Percentiles rank a stretch among this genome's conserved stretches.
phyloP scores from a whole-genome alignment of 2,329 filamentous ascomycete genomes.

The Talaromyces albobiverticillius region DNA sequence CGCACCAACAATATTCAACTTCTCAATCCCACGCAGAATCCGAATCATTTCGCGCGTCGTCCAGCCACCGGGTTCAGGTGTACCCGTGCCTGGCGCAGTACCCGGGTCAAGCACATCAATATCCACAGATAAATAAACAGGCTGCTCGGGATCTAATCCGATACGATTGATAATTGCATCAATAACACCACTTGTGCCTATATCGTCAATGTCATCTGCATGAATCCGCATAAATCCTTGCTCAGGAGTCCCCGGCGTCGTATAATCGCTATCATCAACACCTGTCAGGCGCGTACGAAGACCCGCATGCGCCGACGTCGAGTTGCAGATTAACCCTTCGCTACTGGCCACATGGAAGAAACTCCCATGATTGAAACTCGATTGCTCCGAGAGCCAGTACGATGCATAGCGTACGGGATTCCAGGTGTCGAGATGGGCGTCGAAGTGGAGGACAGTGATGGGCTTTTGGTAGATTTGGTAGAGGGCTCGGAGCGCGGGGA shows the following conservation, averaged over 20 bases:
- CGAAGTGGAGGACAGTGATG: constrained; percentile 72
- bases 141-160: constrained; percentile 62
- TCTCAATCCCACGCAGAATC: constrained; percentile 77
- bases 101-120: constrained; percentile 79
- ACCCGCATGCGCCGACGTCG: constrained; percentile 75
- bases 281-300: constrained; percentile 73
- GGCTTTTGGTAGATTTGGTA: constrained; percentile 60
- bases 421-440: constrained; percentile 81
- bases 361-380: constrained; percentile 79
- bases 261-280: constrained; percentile 63
- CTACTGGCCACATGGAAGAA: constrained; percentile 88
- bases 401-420: constrained; percentile 74
- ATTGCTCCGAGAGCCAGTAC: constrained; percentile 68
- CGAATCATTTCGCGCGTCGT: constrained; percentile 83
- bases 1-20: constrained; percentile 79
- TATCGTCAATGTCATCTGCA: constrained; percentile 83
- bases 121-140: constrained; percentile 78
- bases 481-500: constrained; percentile 67
- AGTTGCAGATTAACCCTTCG: constrained; percentile 74
- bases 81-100: constrained; percentile 72
- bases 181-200: constrained; percentile 70
- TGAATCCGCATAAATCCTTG: constrained; percentile 79
- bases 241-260: constrained; percentile 60
- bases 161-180: constrained; percentile 67
- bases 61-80: constrained; percentile 88